Conservation (phyloP, 768 basidiomycete genomes). For the Tephrocybe sp. region DNA sequence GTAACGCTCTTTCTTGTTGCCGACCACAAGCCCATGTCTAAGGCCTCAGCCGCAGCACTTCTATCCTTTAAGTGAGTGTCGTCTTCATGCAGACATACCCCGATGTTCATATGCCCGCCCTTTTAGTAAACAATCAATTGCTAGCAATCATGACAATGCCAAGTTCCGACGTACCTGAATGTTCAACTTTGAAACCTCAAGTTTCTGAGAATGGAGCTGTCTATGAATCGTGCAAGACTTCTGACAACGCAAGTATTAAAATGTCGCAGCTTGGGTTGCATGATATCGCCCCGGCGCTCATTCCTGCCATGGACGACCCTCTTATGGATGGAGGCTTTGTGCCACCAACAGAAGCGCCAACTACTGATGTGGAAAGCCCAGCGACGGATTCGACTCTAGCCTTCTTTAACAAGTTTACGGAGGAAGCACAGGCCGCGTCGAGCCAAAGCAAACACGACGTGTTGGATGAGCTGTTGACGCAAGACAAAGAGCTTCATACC, state of each 20-base stretch:
- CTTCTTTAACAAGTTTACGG: constrained; percentile 62
- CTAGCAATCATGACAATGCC: not conserved
- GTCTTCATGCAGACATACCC: not conserved
- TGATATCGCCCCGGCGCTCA: constrained; percentile 6
- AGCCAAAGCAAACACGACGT: constrained; percentile 51
- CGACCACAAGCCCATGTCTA: not conserved
- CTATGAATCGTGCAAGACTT: not conserved
- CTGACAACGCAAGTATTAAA: constrained; percentile 8
- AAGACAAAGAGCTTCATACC: constrained; percentile 71
- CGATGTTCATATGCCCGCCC: no score
- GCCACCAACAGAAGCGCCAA: not conserved
- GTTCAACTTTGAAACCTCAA: not conserved
- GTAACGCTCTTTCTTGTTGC: no score
- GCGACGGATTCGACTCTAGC: constrained; percentile 31
- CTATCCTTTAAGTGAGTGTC: not conserved
- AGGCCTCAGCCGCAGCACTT: not conserved
- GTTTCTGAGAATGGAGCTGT: not conserved
- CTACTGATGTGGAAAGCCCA: no score
- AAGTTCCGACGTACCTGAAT: not conserved
- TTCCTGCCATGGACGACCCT: constrained; percentile 8
- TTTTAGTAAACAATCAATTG: not conserved
- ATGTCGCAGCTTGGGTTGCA: no score
- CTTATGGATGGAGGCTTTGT: not conserved
- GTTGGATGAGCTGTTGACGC: constrained; percentile 60
- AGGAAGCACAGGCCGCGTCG: constrained; percentile 52